Evolutionary conservation across 1,284 basidiomycete species (phyloP).

Genomic region (Marasmius sp.): DNA sequence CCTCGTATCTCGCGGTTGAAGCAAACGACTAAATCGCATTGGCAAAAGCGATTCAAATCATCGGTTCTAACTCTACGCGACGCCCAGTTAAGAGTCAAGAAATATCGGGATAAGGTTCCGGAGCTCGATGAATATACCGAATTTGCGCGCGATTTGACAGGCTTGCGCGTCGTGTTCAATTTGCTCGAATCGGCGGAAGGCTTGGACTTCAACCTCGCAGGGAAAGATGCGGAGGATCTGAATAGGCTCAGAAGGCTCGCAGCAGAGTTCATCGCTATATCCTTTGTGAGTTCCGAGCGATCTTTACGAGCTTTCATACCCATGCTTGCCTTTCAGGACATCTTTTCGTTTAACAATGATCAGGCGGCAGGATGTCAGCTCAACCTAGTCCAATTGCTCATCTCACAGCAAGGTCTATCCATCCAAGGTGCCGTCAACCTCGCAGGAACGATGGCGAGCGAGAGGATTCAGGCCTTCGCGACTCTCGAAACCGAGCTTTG

Average conservation of each 20-base stretch:
- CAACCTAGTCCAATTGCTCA: slow-evolving; percentile 47
- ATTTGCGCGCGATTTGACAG: slow-evolving; percentile 47
- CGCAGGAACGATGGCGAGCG: slow-evolving; percentile 39
- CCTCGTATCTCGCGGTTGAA: slow-evolving; percentile 8
- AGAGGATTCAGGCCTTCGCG: slow-evolving; percentile 36
- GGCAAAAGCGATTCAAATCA: slow-evolving; percentile 31
- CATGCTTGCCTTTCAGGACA: slow-evolving; percentile 37
- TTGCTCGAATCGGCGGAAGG: slow-evolving; percentile 55
- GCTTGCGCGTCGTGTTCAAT: slow-evolving; percentile 49
- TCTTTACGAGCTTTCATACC: slow-evolving; percentile 1
- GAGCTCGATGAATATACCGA: slow-evolving; percentile 46
- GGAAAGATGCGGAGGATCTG: slow-evolving; percentile 29
- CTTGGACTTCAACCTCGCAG: slow-evolving; percentile 31
- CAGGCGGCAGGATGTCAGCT: slow-evolving; percentile 31
- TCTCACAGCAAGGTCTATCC: slow-evolving; percentile 36
- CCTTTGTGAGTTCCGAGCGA: slow-evolving; percentile 36
- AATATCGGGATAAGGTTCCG: slow-evolving; percentile 27
- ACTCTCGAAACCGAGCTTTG: slow-evolving; percentile 27
- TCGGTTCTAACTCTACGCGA: slow-evolving; percentile 32
- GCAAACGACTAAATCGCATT: slow-evolving; percentile 9
- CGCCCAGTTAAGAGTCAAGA: slow-evolving; percentile 25
- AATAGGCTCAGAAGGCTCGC: slow-evolving; percentile 36
- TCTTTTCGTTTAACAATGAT: slow-evolving; percentile 46
- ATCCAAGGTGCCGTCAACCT: slow-evolving; percentile 48
- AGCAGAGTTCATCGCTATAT: slow-evolving; percentile 46